Evolutionary conservation across 345 rosid species (phyloP).

Genomic region (Gossypium bickii): DNA sequence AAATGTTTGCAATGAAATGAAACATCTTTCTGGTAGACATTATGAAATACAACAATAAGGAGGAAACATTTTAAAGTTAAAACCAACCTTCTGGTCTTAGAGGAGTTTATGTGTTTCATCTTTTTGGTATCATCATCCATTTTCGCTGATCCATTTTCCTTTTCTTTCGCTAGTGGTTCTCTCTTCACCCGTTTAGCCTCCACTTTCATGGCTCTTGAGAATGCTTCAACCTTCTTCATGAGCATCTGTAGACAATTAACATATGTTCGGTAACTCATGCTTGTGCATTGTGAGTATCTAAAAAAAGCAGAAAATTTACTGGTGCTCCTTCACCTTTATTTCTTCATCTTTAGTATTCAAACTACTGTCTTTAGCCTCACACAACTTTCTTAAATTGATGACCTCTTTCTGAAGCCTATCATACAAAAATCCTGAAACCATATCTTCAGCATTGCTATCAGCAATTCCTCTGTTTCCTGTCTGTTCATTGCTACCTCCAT

Average conservation of each 20-base stretch:
- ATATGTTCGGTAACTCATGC: not conserved
- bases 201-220: constrained; percentile 66
- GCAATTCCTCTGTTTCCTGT: constrained; percentile 25
- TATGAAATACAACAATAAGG: not conserved
- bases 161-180: constrained; percentile 67
- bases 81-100: constrained; percentile 30
- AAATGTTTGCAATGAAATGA: not conserved
- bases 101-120: constrained; percentile 22
- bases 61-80: not conserved
- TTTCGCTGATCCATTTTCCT: constrained; percentile 39
- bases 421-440: constrained; percentile 81
- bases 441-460: constrained; percentile 34
- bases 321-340: constrained; percentile 51
- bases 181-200: constrained; percentile 78
- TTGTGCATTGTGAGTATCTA: not conserved
- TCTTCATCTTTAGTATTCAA: constrained; percentile 63
- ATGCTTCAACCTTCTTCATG: constrained; percentile 69
- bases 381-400: constrained; percentile 49
- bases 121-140: constrained; percentile 35
- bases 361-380: constrained; percentile 54
- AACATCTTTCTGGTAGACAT: not conserved
- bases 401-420: constrained; percentile 88
- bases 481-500: constrained; percentile 27
- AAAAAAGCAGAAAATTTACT: not conserved
- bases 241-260: constrained; percentile 51